phyloP scores from a whole-genome alignment of 305 asterid species.

The Plantago coronopus region DNA sequence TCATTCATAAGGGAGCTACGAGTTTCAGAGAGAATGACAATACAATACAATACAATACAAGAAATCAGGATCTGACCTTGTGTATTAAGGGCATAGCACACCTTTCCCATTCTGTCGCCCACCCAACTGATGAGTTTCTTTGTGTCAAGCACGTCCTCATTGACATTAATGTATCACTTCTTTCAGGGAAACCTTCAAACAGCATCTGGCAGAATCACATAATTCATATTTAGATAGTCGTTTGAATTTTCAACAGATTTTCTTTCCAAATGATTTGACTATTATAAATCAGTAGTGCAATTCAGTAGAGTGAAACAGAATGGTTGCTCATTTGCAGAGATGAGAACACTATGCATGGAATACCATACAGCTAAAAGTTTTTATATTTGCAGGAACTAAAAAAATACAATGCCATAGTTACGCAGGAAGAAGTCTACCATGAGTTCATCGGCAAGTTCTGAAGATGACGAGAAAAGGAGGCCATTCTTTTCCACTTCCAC shows the following conservation, averaged over 20 bases:
- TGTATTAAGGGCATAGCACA: slow-evolving; percentile 68
- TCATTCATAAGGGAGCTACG: background rate
- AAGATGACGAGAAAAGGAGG: slow-evolving; percentile 83
- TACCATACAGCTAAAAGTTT: too few relatives aligned
- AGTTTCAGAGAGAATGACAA: background rate
- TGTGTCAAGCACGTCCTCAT: slow-evolving; percentile 63
- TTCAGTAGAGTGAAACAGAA: too few relatives aligned
- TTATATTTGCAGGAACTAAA: too few relatives aligned
- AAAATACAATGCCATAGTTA: too few relatives aligned
- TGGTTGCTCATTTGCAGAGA: too few relatives aligned
- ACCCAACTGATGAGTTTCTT: slow-evolving; percentile 57
- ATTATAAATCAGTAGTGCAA: too few relatives aligned
- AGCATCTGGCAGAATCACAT: slow-evolving; percentile 48
- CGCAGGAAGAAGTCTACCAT: slow-evolving; percentile 51
- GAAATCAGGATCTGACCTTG: slow-evolving; percentile 37
- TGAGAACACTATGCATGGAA: too few relatives aligned
- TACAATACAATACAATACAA: slow-evolving; percentile 19
- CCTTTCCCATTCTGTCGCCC: slow-evolving; percentile 87
- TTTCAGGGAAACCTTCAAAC: slow-evolving; percentile 77
- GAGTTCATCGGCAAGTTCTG: slow-evolving; percentile 88
- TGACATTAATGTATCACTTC: slow-evolving; percentile 50
- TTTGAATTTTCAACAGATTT: background rate
- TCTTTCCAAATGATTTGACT: too few relatives aligned
- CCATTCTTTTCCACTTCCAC: slow-evolving; percentile 83
- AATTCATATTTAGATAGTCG: background rate